These are phyloP conservation scores for Penicillium parvum DNA, from an alignment of 495 filamentous ascomycete species.

Conservation along the genomic window DNA sequence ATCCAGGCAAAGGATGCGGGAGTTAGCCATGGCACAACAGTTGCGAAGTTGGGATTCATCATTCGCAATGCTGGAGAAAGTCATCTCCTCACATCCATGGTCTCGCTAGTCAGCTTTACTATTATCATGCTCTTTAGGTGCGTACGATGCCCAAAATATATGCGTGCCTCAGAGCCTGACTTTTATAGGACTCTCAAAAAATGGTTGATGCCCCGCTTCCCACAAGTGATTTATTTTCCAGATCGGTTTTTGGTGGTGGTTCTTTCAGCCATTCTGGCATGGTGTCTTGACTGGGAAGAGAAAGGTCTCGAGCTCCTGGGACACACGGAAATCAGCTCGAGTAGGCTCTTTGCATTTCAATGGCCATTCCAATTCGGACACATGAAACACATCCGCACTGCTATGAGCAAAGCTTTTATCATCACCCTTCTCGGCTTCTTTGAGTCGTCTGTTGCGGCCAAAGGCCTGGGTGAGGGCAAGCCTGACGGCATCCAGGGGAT, in stretches of 20 bases:
- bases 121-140: constrained; percentile 85
- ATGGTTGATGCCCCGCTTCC: constrained; percentile 73
- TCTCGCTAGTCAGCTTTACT: constrained; percentile 74
- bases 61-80: constrained; percentile 56
- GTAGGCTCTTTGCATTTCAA: constrained; percentile 65
- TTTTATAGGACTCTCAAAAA: constrained; percentile 67
- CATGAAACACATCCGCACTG: constrained; percentile 77
- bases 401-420: constrained; percentile 86
- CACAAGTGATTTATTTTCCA: constrained; percentile 80
- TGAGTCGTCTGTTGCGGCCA: constrained; percentile 96
- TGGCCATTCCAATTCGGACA: constrained; percentile 77
- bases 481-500: constrained; percentile 65
- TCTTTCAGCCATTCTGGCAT: constrained; percentile 75
- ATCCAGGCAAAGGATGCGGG: constrained; percentile 51
- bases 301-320: constrained; percentile 81
- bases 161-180: neutral
- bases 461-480: constrained; percentile 66
- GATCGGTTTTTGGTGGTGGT: constrained; percentile 92
- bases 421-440: constrained; percentile 97
- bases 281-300: constrained; percentile 73
- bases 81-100: constrained; percentile 67
- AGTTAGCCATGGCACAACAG: constrained; percentile 74
- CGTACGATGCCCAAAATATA: constrained; percentile 10
- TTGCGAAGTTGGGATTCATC: constrained; percentile 81
- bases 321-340: constrained; percentile 60